Percentiles rank a stretch among this genome's conserved stretches.
These are phyloP conservation scores for Rhytidhysteron rufulum DNA, from an alignment of 2,329 filamentous ascomycete species.

Conservation along the genomic window DNA sequence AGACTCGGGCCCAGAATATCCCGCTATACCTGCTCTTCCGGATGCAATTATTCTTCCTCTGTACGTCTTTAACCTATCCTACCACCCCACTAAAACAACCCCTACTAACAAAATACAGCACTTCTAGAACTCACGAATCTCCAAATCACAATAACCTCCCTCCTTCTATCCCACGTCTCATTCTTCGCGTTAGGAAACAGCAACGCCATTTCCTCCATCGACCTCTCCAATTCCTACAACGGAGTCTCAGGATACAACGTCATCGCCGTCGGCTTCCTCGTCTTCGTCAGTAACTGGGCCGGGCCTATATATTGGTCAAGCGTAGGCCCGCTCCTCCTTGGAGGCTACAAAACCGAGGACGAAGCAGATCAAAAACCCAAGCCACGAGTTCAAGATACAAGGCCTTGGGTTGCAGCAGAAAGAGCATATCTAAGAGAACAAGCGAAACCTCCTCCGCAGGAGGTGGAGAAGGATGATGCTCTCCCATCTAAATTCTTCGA, in stretches of 20 bases:
- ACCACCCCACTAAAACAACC: too few relatives aligned
- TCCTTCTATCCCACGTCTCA: conserved; percentile 74
- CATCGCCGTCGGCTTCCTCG: conserved; percentile 73
- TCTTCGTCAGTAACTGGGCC: conserved; percentile 88
- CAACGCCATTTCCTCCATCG: conserved; percentile 93
- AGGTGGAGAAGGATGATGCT: conserved; percentile 6
- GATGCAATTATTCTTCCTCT: conserved; percentile 54
- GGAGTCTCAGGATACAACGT: conserved; percentile 80
- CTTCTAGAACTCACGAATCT: conserved; percentile 45
- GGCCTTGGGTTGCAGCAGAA: conserved; percentile 28
- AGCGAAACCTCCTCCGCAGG: conserved; percentile 11
- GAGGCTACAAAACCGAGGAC: conserved; percentile 18
- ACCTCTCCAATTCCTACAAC: conserved; percentile 93
- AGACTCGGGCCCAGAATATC: conserved; percentile 80
- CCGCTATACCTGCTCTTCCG: conserved; percentile 78
- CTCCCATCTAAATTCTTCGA: conserved; percentile 13
- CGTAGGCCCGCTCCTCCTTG: conserved; percentile 54
- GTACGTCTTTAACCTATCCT: conserved; percentile 32
- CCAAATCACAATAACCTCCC: conserved; percentile 63
- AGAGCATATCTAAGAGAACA: conserved; percentile 19
- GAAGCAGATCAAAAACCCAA: conserved; percentile 14
- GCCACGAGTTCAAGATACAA: conserved; percentile 4
- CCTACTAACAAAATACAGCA: too few relatives aligned
- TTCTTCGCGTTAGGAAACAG: conserved; percentile 91
- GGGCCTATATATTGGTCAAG: conserved; percentile 85